Base-by-base conservation (phyloP, 805 yeast genomes). In the Candida patagonica region DNA sequence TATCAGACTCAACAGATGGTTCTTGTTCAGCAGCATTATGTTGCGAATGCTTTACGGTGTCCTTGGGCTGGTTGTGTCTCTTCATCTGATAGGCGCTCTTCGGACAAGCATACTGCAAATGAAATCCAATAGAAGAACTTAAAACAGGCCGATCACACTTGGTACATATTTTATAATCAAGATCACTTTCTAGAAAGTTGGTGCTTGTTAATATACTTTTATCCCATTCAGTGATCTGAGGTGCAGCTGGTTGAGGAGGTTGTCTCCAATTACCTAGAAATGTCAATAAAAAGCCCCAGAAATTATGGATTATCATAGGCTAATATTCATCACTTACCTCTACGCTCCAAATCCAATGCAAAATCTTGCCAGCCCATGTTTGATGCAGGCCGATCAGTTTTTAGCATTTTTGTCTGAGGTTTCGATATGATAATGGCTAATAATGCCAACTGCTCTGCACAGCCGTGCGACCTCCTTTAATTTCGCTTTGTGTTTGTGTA, bases 121-220 rank as follows among this genome's bases (percentile, higher is more conserved):
- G 63, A 24, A 39, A 37, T 24, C 38, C 41, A 26, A 54, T 26
- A 20, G 50, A 51, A 2, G 43, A 32, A 19, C 35, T 44, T 10
- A 59, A 38, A 19, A 49, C 21, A 1, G 64, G 64, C 32, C 62
- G 48, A 5, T 40, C 20, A 39, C 64, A 60, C 30, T 44, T 49
- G 13, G 50, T 44, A 36, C 64, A 60, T 6, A 59, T 24, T 17
- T 38, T 40, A 31, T 53, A 52, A 33, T 47, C 51, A 40, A 53
- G 43, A 8, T 47, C 50, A 2, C 60, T 45, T 5, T 48, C 38
- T 32, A 57, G 40, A 6, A 55, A 52, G 35, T 54, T 51, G 19
- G 44, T 36, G 6, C 50, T 40, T 2, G 53, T 47, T 25, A 59
- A 44, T 27, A 49, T 41, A 7, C 44, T 27, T 25, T 55, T 47